phyloP scores from a whole-genome alignment of 768 basidiomycete species.

The Pleurotus ostreatus region DNA sequence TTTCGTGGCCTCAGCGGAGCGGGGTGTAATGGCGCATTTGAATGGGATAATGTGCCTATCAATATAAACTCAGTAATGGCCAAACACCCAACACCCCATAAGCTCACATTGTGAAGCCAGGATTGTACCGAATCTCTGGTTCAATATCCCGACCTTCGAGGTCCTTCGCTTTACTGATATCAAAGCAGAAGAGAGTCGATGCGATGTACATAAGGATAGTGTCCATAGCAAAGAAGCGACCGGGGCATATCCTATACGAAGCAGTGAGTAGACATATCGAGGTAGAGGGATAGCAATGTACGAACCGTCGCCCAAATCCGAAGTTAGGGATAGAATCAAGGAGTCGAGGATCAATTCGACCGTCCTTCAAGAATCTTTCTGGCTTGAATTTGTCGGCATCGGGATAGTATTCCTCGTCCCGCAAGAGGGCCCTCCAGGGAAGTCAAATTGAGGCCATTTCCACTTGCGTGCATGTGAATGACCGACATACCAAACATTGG shows the following conservation, averaged over 20 bases:
- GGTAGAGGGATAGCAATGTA: neutral
- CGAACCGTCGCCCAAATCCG: constrained; percentile 21
- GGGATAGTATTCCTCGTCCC: constrained; percentile 28
- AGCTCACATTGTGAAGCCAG: no score
- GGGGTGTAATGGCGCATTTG: no score
- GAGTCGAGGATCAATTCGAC: constrained; percentile 15
- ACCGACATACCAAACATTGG: constrained; percentile 13
- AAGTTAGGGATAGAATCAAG: constrained; percentile 12
- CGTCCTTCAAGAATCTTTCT: constrained; percentile 29
- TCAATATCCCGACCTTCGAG: no score
- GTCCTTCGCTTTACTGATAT: no score
- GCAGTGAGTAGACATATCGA: neutral
- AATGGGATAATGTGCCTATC: no score
- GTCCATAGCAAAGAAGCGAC: constrained; percentile 22
- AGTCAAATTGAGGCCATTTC: neutral
- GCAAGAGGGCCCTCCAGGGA: constrained; percentile 25
- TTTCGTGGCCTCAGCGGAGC: no score
- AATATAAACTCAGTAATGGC: no score
- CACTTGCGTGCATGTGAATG: neutral
- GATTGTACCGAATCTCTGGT: no score
- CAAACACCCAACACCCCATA: no score
- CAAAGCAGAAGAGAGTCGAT: constrained; percentile 15
- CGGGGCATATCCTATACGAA: neutral
- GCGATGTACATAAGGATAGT: constrained; percentile 26
- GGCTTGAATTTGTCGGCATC: constrained; percentile 32